Evolutionary conservation across 2,329 filamentous ascomycete genomes (phyloP).

Genomic region (Botrytis sinoallii): DNA sequence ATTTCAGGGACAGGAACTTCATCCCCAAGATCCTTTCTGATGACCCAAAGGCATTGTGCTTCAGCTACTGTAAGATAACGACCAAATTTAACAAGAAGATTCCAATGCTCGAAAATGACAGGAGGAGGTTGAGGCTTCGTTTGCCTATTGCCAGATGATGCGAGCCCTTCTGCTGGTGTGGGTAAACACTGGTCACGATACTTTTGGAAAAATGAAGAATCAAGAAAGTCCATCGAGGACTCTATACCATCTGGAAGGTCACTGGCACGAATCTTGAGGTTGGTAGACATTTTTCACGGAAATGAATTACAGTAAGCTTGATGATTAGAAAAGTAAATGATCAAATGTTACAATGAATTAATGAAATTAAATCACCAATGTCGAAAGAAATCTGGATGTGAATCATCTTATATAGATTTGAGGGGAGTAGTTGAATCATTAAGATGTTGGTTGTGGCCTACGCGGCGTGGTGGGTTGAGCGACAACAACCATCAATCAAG

Average conservation of each 20-base stretch:
- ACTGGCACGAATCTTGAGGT: neutral
- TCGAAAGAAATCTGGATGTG: no score
- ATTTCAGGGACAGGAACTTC: conserved; percentile 39
- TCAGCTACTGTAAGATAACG: conserved; percentile 31
- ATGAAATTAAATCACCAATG: no score
- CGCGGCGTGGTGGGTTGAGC: no score
- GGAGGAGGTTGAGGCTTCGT: neutral
- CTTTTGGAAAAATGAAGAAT: neutral
- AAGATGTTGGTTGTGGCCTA: no score
- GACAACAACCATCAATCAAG: no score
- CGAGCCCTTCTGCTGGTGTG: neutral
- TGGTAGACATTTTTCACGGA: neutral
- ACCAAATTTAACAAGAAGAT: conserved; percentile 40
- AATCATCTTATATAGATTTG: neutral
- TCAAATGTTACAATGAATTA: no score
- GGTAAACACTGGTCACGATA: neutral
- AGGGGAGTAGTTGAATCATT: neutral
- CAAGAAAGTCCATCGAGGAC: neutral
- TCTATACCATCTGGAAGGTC: neutral
- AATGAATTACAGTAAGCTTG: no score
- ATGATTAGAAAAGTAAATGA: no score
- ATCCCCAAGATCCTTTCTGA: conserved; percentile 28
- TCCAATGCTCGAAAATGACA: conserved; percentile 33
- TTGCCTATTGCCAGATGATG: neutral
- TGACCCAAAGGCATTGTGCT: conserved; percentile 37